phyloP scores from a whole-genome alignment of 2,329 filamentous ascomycete genomes.

The Pseudohalonectria lignicola region DNA sequence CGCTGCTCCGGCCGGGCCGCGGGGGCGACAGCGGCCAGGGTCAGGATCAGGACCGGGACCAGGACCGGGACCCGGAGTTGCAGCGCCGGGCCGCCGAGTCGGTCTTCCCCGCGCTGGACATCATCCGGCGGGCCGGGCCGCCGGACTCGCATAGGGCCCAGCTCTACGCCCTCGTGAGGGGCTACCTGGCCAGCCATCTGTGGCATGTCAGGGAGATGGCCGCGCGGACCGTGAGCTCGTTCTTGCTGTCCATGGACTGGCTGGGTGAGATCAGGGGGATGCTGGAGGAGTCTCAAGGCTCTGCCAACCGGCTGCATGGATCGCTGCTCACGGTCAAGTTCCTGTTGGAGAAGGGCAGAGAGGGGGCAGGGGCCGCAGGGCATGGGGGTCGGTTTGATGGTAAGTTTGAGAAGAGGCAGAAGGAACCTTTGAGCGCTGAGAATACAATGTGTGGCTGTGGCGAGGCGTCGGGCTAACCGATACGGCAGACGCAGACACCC shows the following conservation, averaged over 20 bases:
- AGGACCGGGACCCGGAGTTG: conserved; percentile 23
- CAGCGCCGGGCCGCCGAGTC: conserved; percentile 45
- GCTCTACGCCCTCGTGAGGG: conserved; percentile 46
- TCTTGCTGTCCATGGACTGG: conserved; percentile 43
- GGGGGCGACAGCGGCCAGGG: conserved; percentile 14
- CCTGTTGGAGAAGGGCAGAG: conserved; percentile 35
- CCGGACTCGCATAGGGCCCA: conserved; percentile 43
- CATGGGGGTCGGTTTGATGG: background rate
- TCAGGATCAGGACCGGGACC: too few relatives aligned
- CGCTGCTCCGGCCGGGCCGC: conserved; percentile 45
- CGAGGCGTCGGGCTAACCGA: conserved; percentile 21
- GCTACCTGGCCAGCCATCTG: conserved; percentile 55
- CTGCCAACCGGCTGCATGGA: conserved; percentile 47
- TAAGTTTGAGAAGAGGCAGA: too few relatives aligned
- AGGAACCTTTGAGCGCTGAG: too few relatives aligned
- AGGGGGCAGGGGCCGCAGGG: conserved; percentile 19
- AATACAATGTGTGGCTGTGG: too few relatives aligned
- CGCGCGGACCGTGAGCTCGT: conserved; percentile 58
- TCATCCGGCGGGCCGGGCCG: conserved; percentile 61
- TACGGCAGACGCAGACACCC: conserved; percentile 29
- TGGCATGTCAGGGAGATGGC: conserved; percentile 80
- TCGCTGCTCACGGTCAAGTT: conserved; percentile 44
- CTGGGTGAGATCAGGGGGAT: conserved; percentile 25
- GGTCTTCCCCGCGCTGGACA: conserved; percentile 75
- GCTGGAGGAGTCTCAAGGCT: conserved; percentile 18